phyloP scores from a whole-genome alignment of 371 early-diverging fungal species.

The Haplosporangium sp. region DNA sequence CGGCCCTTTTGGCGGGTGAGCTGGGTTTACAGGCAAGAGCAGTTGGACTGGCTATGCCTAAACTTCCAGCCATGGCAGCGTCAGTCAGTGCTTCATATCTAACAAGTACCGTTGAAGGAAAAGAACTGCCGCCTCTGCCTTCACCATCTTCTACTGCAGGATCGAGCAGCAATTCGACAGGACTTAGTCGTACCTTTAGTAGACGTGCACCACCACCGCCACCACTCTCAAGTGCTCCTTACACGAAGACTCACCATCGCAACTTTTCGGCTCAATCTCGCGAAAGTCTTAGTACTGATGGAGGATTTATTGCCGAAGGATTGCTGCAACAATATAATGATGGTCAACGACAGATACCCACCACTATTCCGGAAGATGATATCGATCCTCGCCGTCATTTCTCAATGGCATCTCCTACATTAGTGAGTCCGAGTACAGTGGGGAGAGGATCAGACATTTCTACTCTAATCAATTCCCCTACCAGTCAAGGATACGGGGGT shows the following conservation, averaged over 20 bases:
- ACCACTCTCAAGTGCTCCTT: neutral
- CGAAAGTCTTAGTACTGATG: conserved; percentile 47
- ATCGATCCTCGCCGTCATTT: conserved; percentile 6
- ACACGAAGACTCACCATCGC: conserved; percentile 11
- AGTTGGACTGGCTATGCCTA: conserved; percentile 46
- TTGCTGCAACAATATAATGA: conserved; percentile 41
- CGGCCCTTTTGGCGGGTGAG: conserved; percentile 45
- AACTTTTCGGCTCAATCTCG: conserved; percentile 13
- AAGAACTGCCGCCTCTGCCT: conserved; percentile 27
- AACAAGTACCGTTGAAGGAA: conserved; percentile 11
- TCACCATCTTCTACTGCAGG: conserved; percentile 2
- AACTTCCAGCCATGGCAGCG: conserved; percentile 56
- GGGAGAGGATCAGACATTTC: conserved; percentile 1
- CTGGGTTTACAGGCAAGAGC: conserved; percentile 49
- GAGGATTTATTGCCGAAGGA: conserved; percentile 27
- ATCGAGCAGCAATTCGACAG: neutral
- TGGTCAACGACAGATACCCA: conserved; percentile 15
- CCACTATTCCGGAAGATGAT: conserved; percentile 12
- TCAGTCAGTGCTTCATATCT: conserved; percentile 33
- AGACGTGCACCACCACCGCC: conserved; percentile 6
- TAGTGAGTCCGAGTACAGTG: neutral
- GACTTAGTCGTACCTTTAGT: neutral
- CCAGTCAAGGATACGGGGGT: neutral
- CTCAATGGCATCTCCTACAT: neutral
- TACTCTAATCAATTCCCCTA: conserved; percentile 17